Evolutionary conservation across 352 stramenopile species (phyloP).

Genomic region (Pythium dissotocum): DNA sequence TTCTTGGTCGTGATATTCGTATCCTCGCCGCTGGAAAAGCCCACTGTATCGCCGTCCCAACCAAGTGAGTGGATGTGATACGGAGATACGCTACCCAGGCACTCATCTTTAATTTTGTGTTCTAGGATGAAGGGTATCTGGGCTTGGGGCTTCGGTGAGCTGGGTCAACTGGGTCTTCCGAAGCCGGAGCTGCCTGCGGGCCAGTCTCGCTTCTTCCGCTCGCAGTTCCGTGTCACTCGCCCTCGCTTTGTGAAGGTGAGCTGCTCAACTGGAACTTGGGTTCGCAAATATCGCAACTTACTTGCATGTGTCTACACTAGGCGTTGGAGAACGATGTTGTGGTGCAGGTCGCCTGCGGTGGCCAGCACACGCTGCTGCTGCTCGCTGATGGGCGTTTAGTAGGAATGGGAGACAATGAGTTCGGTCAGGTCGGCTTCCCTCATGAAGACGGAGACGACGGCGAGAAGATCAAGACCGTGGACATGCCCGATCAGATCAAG

Average conservation of each 20-base stretch:
- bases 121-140: conserved; percentile 64
- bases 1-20: conserved; percentile 70
- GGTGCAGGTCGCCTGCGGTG: conserved; percentile 62
- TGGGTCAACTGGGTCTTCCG: conserved; percentile 65
- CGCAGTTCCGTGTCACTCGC: conserved; percentile 68
- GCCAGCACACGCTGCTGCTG: conserved; percentile 70
- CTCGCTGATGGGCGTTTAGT: conserved; percentile 60
- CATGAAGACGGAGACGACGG: conserved; percentile 36
- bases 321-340: conserved; percentile 57
- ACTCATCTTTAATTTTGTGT: neutral
- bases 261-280: neutral
- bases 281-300: neutral
- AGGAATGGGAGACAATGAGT: conserved; percentile 76
- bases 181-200: conserved; percentile 48
- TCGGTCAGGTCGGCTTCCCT: conserved; percentile 59
- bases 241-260: conserved; percentile 68
- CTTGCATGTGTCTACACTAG: conserved; percentile 21
- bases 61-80: conserved; percentile 35
- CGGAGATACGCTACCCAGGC: neutral
- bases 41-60: conserved; percentile 53
- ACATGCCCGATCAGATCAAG: conserved; percentile 23
- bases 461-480: conserved; percentile 40
- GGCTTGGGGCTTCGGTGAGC: conserved; percentile 77
- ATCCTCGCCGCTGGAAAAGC: conserved; percentile 58
- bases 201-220: conserved; percentile 82